A percentile compares a stretch with the other conserved stretches of the same genome.
phyloP scores from a whole-genome alignment of 2,329 filamentous ascomycete genomes.

The Mariannaea sp. region DNA sequence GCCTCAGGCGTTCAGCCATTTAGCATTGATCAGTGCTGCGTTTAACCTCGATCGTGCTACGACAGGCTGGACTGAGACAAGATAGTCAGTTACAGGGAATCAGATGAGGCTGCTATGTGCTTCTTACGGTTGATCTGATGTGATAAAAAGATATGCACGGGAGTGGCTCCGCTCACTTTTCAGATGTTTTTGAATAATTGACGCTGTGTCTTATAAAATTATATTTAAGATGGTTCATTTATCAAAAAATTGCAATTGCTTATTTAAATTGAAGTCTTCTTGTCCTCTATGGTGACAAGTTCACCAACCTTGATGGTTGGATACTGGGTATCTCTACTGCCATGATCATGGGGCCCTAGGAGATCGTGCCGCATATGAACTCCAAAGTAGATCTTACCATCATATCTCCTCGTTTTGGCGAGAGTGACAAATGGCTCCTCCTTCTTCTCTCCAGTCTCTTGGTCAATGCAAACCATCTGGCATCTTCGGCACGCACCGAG shows the following conservation, averaged over 20 bases:
- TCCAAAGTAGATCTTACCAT: slow-evolving; percentile 88
- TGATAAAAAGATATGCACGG: no score
- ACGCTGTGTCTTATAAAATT: no score
- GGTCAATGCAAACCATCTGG: slow-evolving; percentile 96
- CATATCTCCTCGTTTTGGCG: slow-evolving; percentile 81
- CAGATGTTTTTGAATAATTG: no score
- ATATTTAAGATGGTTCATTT: no score
- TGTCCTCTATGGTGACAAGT: slow-evolving; percentile 38
- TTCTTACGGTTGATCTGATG: not conserved
- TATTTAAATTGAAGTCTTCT: not conserved
- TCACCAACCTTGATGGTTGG: slow-evolving; percentile 59
- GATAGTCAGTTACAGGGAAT: slow-evolving; percentile 11
- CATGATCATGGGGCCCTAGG: not conserved
- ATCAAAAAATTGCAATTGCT: not conserved
- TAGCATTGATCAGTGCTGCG: slow-evolving; percentile 76
- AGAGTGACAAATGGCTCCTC: slow-evolving; percentile 89
- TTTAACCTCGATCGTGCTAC: slow-evolving; percentile 70
- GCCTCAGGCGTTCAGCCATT: slow-evolving; percentile 77
- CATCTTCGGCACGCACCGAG: slow-evolving; percentile 86
- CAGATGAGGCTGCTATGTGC: not conserved
- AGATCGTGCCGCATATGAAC: slow-evolving; percentile 70
- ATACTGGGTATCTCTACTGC: slow-evolving; percentile 28
- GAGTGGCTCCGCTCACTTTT: no score
- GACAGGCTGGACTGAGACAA: slow-evolving; percentile 30
- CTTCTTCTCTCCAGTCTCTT: slow-evolving; percentile 75